Evolutionary conservation across 345 rosid species (phyloP), one percentile per base, ranked within the genome.

Genomic region (Brassica incana): DNA sequence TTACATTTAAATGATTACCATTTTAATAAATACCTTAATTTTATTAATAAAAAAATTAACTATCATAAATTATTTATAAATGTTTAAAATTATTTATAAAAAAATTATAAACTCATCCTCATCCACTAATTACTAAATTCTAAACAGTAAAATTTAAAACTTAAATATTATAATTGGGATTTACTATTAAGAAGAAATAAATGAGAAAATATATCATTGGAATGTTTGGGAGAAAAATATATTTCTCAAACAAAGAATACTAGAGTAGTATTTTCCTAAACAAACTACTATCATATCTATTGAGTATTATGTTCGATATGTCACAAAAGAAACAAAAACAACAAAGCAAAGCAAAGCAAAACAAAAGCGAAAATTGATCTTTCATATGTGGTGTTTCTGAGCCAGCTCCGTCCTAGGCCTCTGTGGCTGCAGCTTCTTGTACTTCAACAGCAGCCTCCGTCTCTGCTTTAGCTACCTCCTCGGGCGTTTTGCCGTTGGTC

Each of bases 341-440:
- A 63, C 59, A 80, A 68, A 29, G 32, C 32, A 29, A 63, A 35
- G 20, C 63, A 69, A 63, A 35, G 20, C 63, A 69, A 18, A 75
- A 36, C 45, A 64, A 75, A 54, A 32, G 12, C 23, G 56, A 23
- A 54, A 0, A 14, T 40, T 4, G 0, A 0, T 50, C 20, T 66
- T 58, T 43, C 67, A 38, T 20, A 40, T 73, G 69, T 6, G 7
- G 23, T 29, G 6, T 10, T 11, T 2, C n/a, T 7, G 58, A 30
- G 2, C n/a, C 16, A 0, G 8, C 16, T 85, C 86, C 79, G 76
- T 83, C 79, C 61, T 88, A 76, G 20, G 69, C 86, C 43, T 86
- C 72, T 0, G 82, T 71, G 18, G 77, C 64, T 5, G 80, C 80
- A 11, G 5, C 66, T 15, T 69, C 74, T 75, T 75, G 67, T n/a